Conservation (phyloP, 192 early-diverging fungal genomes). For the Dimargaris cristalligena region DNA sequence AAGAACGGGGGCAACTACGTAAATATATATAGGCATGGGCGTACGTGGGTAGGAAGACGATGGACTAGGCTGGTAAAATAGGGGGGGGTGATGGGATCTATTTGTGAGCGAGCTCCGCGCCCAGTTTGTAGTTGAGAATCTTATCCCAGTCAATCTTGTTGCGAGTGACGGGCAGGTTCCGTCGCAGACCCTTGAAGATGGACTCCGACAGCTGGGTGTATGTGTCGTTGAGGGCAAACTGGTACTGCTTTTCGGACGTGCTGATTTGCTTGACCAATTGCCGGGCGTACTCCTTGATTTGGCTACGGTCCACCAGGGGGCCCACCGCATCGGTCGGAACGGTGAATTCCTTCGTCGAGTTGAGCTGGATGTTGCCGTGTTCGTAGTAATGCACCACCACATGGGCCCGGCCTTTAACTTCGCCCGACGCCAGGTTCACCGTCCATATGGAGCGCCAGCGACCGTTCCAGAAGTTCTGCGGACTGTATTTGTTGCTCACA, state of each 20-base stretch:
- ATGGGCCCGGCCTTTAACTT: slow-evolving; percentile 52
- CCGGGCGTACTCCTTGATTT: slow-evolving; percentile 20
- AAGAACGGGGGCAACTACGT: no score
- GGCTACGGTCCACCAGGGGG: not conserved
- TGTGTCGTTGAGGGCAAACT: slow-evolving; percentile 65
- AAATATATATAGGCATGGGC: no score
- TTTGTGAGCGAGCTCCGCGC: no score
- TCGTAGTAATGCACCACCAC: slow-evolving; percentile 96
- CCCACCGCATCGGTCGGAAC: slow-evolving; percentile 18
- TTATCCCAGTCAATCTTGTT: slow-evolving; percentile 92
- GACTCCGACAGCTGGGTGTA: slow-evolving; percentile 65
- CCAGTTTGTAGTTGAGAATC: slow-evolving; percentile 44
- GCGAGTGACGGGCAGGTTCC: slow-evolving; percentile 78
- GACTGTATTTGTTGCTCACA: slow-evolving; percentile 84
- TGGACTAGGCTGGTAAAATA: no score
- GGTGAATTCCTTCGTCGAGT: slow-evolving; percentile 50
- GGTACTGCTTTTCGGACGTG: slow-evolving; percentile 62
- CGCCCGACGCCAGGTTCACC: slow-evolving; percentile 31
- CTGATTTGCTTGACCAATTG: slow-evolving; percentile 47
- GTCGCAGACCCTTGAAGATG: slow-evolving; percentile 80
- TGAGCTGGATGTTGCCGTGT: slow-evolving; percentile 96
- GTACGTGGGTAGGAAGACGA: no score
- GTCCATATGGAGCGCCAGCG: slow-evolving; percentile 80
- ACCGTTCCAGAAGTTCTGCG: slow-evolving; percentile 93
- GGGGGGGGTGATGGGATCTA: no score